Percentiles rank a stretch among this genome's conserved stretches.
Conservation (phyloP, 208 protist species). For the Acanthamoeba royreba region DNA sequence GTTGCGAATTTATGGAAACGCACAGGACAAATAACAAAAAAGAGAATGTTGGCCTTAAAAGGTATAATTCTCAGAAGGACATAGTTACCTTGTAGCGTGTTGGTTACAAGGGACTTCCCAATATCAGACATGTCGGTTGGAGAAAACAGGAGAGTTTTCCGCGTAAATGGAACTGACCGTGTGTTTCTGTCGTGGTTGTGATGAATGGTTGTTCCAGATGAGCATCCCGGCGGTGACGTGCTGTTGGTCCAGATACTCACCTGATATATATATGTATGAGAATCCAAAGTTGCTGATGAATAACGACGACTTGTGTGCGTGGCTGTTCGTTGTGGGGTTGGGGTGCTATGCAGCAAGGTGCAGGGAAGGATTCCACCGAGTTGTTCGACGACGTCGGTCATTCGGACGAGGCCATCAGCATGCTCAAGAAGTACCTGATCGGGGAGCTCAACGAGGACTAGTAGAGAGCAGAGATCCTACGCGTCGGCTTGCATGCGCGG, state of each 20-base stretch:
- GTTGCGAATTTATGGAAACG: too few species aligned
- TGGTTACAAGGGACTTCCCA: too few species aligned
- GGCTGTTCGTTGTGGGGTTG: not conserved
- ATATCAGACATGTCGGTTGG: too few species aligned
- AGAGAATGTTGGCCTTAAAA: too few species aligned
- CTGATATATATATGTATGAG: not conserved
- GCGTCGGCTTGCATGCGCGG: too few species aligned
- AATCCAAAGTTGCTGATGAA: not conserved
- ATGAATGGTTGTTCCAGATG: not conserved
- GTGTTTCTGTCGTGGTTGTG: too few species aligned
- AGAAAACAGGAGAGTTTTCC: too few species aligned
- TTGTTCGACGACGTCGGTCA: constrained; percentile 38
- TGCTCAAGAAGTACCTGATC: constrained; percentile 30
- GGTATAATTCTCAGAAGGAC: too few species aligned
- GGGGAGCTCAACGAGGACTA: not conserved
- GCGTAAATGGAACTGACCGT: too few species aligned
- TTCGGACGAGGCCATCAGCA: not conserved
- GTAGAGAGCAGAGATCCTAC: not conserved
- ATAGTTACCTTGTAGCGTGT: too few species aligned
- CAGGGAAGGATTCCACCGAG: not conserved
- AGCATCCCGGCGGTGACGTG: constrained; percentile 36
- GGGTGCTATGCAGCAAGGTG: not conserved
- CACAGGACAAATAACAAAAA: too few species aligned
- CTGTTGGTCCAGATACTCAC: not conserved
- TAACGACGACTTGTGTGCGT: not conserved